These are phyloP conservation scores for Vararia minispora DNA, from an alignment of 768 basidiomycete species.

Conservation along the genomic window DNA sequence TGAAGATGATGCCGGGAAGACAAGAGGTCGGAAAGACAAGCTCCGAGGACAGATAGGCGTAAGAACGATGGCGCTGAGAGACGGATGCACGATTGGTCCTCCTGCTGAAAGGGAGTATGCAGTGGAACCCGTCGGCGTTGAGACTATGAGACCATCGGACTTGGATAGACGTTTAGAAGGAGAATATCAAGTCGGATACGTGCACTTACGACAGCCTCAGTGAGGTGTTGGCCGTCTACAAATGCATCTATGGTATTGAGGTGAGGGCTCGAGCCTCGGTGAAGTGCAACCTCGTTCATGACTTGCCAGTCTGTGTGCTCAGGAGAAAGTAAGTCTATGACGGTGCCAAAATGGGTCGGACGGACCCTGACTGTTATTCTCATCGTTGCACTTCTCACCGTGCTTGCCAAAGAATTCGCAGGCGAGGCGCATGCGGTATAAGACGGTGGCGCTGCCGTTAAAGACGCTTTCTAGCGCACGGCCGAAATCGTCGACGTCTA, in stretches of 20 bases:
- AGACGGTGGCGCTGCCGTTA: constrained; percentile 65
- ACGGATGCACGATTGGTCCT: constrained; percentile 93
- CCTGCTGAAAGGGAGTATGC: constrained; percentile 94
- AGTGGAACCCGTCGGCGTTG: constrained; percentile 93
- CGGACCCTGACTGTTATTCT: constrained; percentile 51
- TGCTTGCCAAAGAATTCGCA: constrained; percentile 65
- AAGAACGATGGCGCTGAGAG: constrained; percentile 77
- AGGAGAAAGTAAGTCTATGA: constrained; percentile 5
- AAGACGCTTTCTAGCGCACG: constrained; percentile 75
- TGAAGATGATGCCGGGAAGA: constrained; percentile 75
- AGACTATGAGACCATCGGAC: constrained; percentile 91
- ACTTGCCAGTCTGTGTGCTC: constrained; percentile 74
- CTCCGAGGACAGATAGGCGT: constrained; percentile 96
- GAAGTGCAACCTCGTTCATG: constrained; percentile 93
- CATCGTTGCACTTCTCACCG: constrained; percentile 38
- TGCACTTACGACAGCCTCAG: constrained; percentile 80
- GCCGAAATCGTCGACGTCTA: constrained; percentile 83
- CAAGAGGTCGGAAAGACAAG: constrained; percentile 82
- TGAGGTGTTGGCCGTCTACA: constrained; percentile 90
- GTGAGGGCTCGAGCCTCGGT: constrained; percentile 85
- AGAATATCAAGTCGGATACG: constrained; percentile 6
- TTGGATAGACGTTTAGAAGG: constrained; percentile 21
- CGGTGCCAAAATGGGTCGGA: background rate
- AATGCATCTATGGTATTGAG: constrained; percentile 89
- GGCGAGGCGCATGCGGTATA: constrained; percentile 85